Percentiles rank a stretch among this genome's conserved stretches.
phyloP scores from a whole-genome alignment of 23 red algal species.

The Gracilaria vermiculophylla region DNA sequence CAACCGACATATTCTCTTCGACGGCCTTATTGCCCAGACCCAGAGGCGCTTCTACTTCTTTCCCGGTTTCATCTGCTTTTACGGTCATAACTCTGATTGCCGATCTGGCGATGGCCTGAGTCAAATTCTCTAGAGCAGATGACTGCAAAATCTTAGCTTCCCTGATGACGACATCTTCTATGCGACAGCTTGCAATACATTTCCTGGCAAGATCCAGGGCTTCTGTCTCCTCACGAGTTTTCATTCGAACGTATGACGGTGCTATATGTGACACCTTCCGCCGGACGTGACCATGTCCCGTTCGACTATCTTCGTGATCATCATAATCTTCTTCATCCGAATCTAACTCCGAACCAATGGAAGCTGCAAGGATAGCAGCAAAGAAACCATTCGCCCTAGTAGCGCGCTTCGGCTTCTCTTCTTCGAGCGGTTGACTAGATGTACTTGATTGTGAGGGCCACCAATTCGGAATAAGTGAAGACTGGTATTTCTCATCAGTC shows the following conservation, averaged over 20 bases:
- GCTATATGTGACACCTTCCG: slow-evolving; percentile 15
- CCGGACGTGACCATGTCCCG: not conserved
- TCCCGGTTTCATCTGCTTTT: not conserved
- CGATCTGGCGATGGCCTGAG: slow-evolving; percentile 40
- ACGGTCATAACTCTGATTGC: slow-evolving; percentile 25
- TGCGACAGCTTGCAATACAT: slow-evolving; percentile 67
- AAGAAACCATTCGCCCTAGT: slow-evolving; percentile 59
- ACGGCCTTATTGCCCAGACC: not conserved
- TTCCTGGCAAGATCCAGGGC: slow-evolving; percentile 76
- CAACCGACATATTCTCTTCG: not conserved
- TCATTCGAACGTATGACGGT: slow-evolving; percentile 46
- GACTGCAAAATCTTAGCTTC: slow-evolving; percentile 78
- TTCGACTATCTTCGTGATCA: slow-evolving; percentile 24
- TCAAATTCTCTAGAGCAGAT: slow-evolving; percentile 41
- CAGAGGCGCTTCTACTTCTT: not conserved
- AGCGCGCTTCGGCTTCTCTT: slow-evolving; percentile 8
- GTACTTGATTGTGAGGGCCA: slow-evolving; percentile 57
- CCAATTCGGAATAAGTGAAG: slow-evolving; percentile 64
- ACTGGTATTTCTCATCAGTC: not conserved
- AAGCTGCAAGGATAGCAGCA: slow-evolving; percentile 55
- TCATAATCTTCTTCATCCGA: slow-evolving; percentile 56
- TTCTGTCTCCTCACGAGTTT: slow-evolving; percentile 62
- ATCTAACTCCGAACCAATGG: slow-evolving; percentile 62
- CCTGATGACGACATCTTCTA: slow-evolving; percentile 75
- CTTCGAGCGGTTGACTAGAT: slow-evolving; percentile 3